Evolutionary conservation across 2,329 filamentous ascomycete genomes (phyloP).

Genomic region (Cladosporium velox): DNA sequence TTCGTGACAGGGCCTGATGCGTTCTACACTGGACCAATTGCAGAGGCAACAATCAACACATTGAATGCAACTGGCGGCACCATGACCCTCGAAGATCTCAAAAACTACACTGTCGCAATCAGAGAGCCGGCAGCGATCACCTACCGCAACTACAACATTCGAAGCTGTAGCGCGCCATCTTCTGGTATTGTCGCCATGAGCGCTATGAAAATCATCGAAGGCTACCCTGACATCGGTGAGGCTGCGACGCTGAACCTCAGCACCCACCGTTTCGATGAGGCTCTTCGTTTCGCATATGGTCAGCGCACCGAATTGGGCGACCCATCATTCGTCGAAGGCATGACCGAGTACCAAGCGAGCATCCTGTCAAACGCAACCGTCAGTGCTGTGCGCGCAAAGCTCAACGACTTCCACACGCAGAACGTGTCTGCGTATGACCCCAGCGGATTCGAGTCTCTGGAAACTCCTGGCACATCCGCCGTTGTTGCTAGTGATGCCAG

Average conservation of each 20-base stretch:
- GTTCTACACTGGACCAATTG: conserved; percentile 74
- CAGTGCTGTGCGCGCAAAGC: conserved; percentile 62
- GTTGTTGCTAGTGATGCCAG: conserved; percentile 69
- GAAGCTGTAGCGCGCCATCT: conserved; percentile 70
- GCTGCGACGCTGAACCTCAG: conserved; percentile 63
- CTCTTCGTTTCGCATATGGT: conserved; percentile 86
- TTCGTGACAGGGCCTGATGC: conserved; percentile 54
- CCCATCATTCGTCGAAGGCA: conserved; percentile 68
- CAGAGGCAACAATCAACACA: conserved; percentile 70
- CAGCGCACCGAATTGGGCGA: conserved; percentile 76
- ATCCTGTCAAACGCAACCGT: conserved; percentile 68
- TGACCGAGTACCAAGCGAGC: conserved; percentile 63
- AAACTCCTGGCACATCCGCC: conserved; percentile 74
- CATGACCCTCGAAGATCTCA: conserved; percentile 78
- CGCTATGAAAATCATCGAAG: conserved; percentile 80
- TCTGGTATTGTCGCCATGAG: conserved; percentile 75
- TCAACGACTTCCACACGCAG: conserved; percentile 71
- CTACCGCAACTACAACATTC: conserved; percentile 68
- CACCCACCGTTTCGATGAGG: conserved; percentile 81
- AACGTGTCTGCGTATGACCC: conserved; percentile 76
- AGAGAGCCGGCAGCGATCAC: conserved; percentile 59
- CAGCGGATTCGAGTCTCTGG: conserved; percentile 62
- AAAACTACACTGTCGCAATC: conserved; percentile 68
- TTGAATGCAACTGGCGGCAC: conserved; percentile 73
- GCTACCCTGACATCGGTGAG: conserved; percentile 66